phyloP scores from a whole-genome alignment of 1,284 basidiomycete species.

The Melampsora americana region DNA sequence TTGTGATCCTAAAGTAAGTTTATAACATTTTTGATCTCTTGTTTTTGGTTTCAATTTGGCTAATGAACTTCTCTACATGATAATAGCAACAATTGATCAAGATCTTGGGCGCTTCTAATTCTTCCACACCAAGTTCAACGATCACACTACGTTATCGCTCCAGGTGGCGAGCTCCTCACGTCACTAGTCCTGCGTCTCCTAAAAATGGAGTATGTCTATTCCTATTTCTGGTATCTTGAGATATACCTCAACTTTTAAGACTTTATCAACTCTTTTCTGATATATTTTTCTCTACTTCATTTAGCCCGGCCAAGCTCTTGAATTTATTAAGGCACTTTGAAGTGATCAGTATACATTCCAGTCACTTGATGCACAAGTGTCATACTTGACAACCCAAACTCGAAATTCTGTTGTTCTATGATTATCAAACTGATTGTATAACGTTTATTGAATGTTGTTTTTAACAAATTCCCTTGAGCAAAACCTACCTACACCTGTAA shows the following conservation, averaged over 20 bases:
- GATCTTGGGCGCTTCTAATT: constrained; percentile 44
- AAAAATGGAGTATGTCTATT: constrained; percentile 32
- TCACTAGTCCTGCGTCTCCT: constrained; percentile 43
- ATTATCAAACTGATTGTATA: no score
- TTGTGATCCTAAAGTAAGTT: constrained; percentile 46
- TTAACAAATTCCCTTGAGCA: no score
- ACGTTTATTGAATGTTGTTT: no score
- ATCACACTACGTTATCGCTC: constrained; percentile 46
- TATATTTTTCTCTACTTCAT: not conserved
- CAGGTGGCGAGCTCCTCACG: constrained; percentile 45
- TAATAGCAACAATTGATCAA: constrained; percentile 40
- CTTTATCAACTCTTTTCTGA: not conserved
- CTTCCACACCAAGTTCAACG: constrained; percentile 42
- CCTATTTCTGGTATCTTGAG: not conserved
- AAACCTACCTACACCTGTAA: no score
- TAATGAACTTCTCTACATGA: not conserved
- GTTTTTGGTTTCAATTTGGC: no score
- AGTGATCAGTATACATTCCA: not conserved
- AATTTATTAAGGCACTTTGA: constrained; percentile 7
- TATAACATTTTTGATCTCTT: not conserved
- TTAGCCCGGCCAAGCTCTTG: not conserved
- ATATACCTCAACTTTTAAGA: not conserved
- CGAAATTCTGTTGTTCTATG: no score
- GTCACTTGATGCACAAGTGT: no score
- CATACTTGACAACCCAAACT: no score